Conservation (phyloP, 257 asterid species). For the Fraxinus cuspidata region DNA sequence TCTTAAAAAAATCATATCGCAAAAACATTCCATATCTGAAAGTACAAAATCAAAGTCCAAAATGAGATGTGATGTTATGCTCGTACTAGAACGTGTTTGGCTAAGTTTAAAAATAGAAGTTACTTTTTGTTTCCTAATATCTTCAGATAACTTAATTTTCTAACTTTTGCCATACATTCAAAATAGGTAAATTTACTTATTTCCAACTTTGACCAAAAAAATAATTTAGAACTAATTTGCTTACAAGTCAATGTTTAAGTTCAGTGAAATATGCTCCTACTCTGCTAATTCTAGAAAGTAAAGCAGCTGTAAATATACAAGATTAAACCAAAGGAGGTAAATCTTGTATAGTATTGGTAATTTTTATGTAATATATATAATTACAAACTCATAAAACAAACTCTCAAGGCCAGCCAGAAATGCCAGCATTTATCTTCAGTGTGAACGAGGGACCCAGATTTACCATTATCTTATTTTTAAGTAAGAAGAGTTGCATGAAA, state of each 20-base stretch:
- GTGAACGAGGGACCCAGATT: not conserved
- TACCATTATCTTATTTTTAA: not conserved
- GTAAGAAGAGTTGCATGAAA: not conserved
- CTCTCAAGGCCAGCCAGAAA: not conserved
- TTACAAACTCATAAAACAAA: not conserved
- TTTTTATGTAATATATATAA: too few relatives aligned
- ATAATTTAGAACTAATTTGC: not conserved
- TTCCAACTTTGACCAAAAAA: not conserved
- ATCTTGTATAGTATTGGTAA: too few relatives aligned
- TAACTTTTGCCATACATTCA: not conserved
- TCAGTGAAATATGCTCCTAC: not conserved
- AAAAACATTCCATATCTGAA: not conserved
- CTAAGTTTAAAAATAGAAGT: not conserved
- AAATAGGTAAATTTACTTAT: too few relatives aligned
- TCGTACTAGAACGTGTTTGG: not conserved
- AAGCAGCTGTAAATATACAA: too few relatives aligned
- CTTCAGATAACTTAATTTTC: not conserved
- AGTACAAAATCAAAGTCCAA: not conserved
- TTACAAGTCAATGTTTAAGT: not conserved
- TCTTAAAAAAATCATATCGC: not conserved
- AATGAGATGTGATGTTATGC: not conserved
- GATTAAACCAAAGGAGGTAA: too few relatives aligned
- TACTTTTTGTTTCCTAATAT: not conserved
- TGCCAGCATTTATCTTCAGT: not conserved
- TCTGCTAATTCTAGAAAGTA: not conserved